A percentile compares a stretch with the other conserved stretches of the same genome.
Evolutionary conservation across 768 basidiomycete genomes (phyloP).

Genomic region (Cantharellus cinnabarinus): DNA sequence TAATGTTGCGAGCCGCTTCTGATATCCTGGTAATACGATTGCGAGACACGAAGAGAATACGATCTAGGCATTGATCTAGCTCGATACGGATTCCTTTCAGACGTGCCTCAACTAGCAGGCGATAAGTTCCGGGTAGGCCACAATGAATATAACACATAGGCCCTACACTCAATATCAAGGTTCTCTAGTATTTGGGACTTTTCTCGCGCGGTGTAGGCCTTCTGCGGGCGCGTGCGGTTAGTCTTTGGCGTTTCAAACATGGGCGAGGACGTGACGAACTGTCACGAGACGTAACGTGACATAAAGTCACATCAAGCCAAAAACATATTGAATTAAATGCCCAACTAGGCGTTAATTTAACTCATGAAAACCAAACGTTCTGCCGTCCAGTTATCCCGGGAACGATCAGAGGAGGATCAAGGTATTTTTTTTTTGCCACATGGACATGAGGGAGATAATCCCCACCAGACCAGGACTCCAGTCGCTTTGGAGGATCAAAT

Average conservation of each 20-base stretch:
- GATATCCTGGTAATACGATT: constrained; percentile 6
- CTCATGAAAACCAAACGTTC: too few species aligned
- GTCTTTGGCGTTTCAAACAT: background rate
- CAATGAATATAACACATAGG: background rate
- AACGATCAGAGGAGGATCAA: too few species aligned
- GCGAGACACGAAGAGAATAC: constrained; percentile 6
- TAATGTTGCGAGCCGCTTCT: constrained; percentile 6
- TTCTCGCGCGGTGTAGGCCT: constrained; percentile 3
- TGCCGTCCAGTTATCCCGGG: too few species aligned
- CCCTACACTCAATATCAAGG: constrained; percentile 8
- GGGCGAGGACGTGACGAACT: background rate
- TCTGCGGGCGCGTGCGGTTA: background rate
- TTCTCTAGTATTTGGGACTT: constrained; percentile 6
- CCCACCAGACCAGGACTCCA: too few species aligned
- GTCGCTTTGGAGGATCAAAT: too few species aligned
- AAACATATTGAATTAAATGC: too few species aligned
- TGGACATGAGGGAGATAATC: too few species aligned
- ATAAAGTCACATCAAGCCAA: too few species aligned
- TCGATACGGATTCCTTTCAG: background rate
- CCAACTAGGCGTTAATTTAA: too few species aligned
- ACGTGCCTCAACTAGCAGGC: constrained; percentile 4
- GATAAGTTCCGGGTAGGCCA: background rate
- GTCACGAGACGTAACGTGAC: too few species aligned
- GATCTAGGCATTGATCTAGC: constrained; percentile 1
- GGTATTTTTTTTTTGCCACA: too few species aligned